phyloP scores from a whole-genome alignment of 441 rosid species.

The Erysimum cheiri region DNA sequence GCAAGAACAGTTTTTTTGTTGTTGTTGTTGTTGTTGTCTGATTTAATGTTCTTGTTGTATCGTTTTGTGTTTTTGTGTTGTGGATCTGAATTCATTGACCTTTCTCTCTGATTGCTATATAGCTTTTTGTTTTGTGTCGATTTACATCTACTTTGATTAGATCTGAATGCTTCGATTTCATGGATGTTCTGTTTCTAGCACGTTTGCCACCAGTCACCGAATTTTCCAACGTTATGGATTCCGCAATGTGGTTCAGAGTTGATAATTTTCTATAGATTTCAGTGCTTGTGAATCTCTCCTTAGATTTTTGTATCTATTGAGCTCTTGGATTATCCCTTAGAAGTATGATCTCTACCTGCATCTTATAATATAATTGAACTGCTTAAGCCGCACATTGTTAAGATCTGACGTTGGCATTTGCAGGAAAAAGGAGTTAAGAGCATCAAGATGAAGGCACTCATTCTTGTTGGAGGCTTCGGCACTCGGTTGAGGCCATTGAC shows the following conservation, averaged over 20 bases:
- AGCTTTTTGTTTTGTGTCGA: not conserved
- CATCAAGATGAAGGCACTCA: constrained; percentile 92
- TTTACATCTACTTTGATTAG: constrained; percentile 3
- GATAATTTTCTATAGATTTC: not conserved
- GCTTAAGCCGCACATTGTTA: constrained; percentile 6
- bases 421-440: constrained; percentile 51
- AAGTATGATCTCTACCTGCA: not conserved
- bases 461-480: constrained; percentile 98
- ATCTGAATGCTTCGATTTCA: constrained; percentile 19
- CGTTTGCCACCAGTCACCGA: not conserved
- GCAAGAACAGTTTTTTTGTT: not conserved
- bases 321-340: not conserved
- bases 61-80: constrained; percentile 4
- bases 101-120: not conserved
- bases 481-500: constrained; percentile 97
- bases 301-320: not conserved
- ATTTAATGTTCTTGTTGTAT: not conserved
- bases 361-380: constrained; percentile 16
- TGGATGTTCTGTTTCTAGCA: constrained; percentile 21
- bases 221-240: not conserved
- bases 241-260: not conserved
- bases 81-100: constrained; percentile 31
- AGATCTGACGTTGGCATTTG: constrained; percentile 38
- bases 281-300: not conserved
- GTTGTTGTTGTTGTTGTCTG: not conserved